Base-by-base conservation (phyloP, 2,329 filamentous ascomycete species). In the Sphaerulina vaccinii region DNA sequence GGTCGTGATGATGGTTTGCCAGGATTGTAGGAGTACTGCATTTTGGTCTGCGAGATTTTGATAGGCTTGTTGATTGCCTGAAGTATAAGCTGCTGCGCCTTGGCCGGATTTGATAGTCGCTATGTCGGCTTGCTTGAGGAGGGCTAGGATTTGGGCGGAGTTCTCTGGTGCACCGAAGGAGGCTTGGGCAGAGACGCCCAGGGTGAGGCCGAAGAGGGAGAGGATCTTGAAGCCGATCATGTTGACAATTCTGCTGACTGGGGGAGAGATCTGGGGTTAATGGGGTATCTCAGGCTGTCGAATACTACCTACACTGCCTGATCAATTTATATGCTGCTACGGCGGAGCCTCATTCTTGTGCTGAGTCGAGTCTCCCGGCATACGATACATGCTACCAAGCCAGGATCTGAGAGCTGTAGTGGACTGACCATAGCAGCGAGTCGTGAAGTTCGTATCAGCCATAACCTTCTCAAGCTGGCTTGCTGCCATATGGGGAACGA, bases 91-190 rank as follows among this genome's bases (percentile, higher is more conserved):
- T 15, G 16, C 42, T 36, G 42, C 42, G 13, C 11, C n/a, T 18
- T 45, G 27, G 29, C 29, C 42, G 21, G 42, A 45, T 7, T 15
- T 1, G 21, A 51, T 13, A 21, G 49, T 51, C n/a, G 19, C 29
- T 10, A 46, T 27, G 35, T 51, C 33, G 6, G 35, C 22, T 7
- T 29, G 32, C 11, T 38, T 15, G 7, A 51, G 15, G 21, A 46
- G 32, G 5, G 21, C 15, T 10, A 46, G 29, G 11, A 51, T 35
- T 16, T 44, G 21, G 11, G 40, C 40, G 9, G 49, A 51, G 41
- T 51, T 51, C 22, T 51, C 49, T 16, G 41, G 32, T 10, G 49
- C 49, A 22, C 23, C 41, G 33, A 51, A 51, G 9, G 49, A 44
- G n/a, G 32, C 49, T 40, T 51, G 49, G 7, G 49, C 49, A n/a